phyloP scores from a whole-genome alignment of 2,329 filamentous ascomycete species.

The Trichoderma sp. region DNA sequence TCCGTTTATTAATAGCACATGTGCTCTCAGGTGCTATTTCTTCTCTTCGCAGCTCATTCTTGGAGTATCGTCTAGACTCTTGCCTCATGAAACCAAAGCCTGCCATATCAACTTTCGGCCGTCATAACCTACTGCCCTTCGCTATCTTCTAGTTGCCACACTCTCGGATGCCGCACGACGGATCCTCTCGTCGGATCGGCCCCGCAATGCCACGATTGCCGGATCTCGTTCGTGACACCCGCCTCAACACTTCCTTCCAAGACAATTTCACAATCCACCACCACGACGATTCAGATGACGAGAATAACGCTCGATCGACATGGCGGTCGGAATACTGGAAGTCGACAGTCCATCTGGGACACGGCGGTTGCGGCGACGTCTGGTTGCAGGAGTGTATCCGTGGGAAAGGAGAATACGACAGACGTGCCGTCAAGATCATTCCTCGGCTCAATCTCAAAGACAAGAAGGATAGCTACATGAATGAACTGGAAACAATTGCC shows the following conservation, averaged over 20 bases:
- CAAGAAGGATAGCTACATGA: slow-evolving; percentile 17
- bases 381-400: slow-evolving; percentile 20
- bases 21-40: background rate
- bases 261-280: slow-evolving; percentile 16
- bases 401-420: background rate
- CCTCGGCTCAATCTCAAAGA: slow-evolving; percentile 4
- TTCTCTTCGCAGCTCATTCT: background rate
- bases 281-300: slow-evolving; percentile 20
- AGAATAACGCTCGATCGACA: slow-evolving; percentile 14
- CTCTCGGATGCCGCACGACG: background rate
- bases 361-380: slow-evolving; percentile 22
- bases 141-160: background rate
- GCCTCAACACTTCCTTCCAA: slow-evolving; percentile 16
- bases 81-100: background rate
- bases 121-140: background rate
- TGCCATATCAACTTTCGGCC: background rate
- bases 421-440: slow-evolving; percentile 25
- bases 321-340: slow-evolving; percentile 21
- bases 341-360: slow-evolving; percentile 18
- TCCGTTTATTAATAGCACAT: background rate
- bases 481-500: slow-evolving; percentile 26
- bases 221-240: slow-evolving; percentile 17
- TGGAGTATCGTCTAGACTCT: too few species aligned
- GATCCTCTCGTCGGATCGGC: background rate
- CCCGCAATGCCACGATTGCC: background rate